Base-by-base conservation (phyloP, 2,329 filamentous ascomycete genomes). In the Westerdykella ornata region DNA sequence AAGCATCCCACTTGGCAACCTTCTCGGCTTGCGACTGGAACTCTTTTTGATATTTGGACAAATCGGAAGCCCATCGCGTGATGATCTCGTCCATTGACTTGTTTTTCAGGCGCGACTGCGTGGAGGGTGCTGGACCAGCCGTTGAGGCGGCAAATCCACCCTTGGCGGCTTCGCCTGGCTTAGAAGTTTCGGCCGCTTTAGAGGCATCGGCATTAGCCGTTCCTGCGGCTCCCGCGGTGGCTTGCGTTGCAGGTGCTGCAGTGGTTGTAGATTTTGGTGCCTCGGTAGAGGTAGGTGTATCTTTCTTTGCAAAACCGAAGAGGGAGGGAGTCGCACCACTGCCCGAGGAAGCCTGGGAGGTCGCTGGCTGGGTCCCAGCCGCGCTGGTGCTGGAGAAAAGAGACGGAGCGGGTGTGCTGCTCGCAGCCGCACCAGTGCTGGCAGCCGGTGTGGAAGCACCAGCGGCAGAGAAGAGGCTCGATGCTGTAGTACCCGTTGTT, bases 1-100 rank as follows among this genome's bases (percentile, higher is more conserved):
- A 80, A 43, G 88, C 81, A 65, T 98, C 92, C 94, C 94, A 98
- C 34, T 78, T 76, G 11, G 88, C 85, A 12, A 97, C 87, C 49
- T 88, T 84, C 46, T 82, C 78, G 4, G 94, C 90, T 65, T 97
- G 88, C 26, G 84, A 78, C 62, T 94, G 88, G 71, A 97, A 98
- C 44, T 94, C 88, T 65, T 95, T 94, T 60, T 97, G 90, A 61
- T 98, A 96, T 60, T 94, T 94, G 39, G 88, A 85, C 37, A 98
- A 73, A 60, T 97, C 92, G 0, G 88, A 88, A 2, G 92, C 92
- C 92, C 92, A 98, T 22, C 88, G 82, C 3, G 88, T 96, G 51
- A 98, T 88, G 49, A 98, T 96, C 64, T 98, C 92, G 60, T 98
- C 92, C 85, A 98, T 96, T 0, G 90, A 95, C 71, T 95, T 97